Conservation (phyloP, 1,284 basidiomycete species). For the Ustilago trichophora region DNA sequence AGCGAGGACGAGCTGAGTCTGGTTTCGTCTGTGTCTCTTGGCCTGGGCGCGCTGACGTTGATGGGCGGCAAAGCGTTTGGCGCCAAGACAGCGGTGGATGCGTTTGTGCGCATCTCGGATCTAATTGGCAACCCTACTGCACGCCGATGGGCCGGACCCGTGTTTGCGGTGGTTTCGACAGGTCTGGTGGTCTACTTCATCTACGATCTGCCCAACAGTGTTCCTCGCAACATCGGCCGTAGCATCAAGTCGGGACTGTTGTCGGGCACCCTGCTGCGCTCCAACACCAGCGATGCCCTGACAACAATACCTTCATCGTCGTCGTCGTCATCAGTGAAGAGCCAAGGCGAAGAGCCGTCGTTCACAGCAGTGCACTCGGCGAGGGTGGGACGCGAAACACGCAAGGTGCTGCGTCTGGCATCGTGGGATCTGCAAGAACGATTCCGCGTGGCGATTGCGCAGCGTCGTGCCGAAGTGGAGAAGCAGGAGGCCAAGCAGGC, state of each 20-base stretch:
- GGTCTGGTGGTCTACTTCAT: slow-evolving; percentile 85
- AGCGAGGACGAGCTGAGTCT: slow-evolving; percentile 67
- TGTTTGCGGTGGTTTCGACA: slow-evolving; percentile 77
- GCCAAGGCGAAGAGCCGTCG: slow-evolving; percentile 20
- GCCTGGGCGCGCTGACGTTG: slow-evolving; percentile 82
- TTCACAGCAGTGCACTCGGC: slow-evolving; percentile 78
- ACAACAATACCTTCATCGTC: slow-evolving; percentile 1
- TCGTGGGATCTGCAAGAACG: slow-evolving; percentile 88
- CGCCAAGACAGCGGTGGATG: slow-evolving; percentile 59
- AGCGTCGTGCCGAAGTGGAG: slow-evolving; percentile 71
- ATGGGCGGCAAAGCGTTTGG: slow-evolving; percentile 83
- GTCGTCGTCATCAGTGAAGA: not conserved
- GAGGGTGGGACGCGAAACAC: slow-evolving; percentile 83
- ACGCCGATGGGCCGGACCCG: slow-evolving; percentile 86
- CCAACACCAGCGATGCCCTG: slow-evolving; percentile 4
- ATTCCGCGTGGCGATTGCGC: slow-evolving; percentile 81
- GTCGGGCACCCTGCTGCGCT: slow-evolving; percentile 21
- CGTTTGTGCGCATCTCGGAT: slow-evolving; percentile 68
- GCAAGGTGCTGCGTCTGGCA: slow-evolving; percentile 92
- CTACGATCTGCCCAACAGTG: slow-evolving; percentile 85
- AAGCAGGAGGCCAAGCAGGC: slow-evolving; percentile 58
- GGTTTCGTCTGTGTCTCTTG: slow-evolving; percentile 53
- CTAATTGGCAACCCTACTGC: slow-evolving; percentile 82
- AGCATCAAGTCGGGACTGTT: slow-evolving; percentile 51
- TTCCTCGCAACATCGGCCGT: slow-evolving; percentile 79